Evolutionary conservation across 2,329 filamentous ascomycete species (phyloP).

Genomic region (Talaromyces sp.): DNA sequence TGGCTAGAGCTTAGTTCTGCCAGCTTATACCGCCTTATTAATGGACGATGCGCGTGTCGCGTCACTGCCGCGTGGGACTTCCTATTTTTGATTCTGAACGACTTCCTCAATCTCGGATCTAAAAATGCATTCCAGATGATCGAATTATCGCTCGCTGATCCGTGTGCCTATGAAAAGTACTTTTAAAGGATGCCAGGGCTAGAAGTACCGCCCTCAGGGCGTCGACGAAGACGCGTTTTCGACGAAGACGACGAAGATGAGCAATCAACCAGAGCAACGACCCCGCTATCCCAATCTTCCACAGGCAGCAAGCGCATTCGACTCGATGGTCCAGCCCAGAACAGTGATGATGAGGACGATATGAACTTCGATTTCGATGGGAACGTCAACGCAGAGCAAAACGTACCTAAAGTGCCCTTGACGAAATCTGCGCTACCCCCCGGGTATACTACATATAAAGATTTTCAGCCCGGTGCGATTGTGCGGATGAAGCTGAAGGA

Average conservation of each 20-base stretch:
- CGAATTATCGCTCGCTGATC: background rate
- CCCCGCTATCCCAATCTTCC: slow-evolving; percentile 26
- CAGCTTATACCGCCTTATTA: slow-evolving; percentile 4
- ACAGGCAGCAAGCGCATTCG: slow-evolving; percentile 34
- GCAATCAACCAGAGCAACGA: slow-evolving; percentile 19
- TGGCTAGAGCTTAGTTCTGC: slow-evolving; percentile 20
- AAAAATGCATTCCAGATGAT: background rate
- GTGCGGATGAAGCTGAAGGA: slow-evolving; percentile 80
- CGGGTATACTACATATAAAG: background rate
- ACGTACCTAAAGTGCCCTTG: background rate
- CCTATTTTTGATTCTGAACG: background rate
- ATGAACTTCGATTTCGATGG: slow-evolving; percentile 16
- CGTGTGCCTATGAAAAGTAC: background rate
- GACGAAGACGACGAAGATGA: slow-evolving; percentile 29
- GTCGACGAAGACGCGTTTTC: slow-evolving; percentile 28
- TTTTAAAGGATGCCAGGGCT: slow-evolving; percentile 7
- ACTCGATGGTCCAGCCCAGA: slow-evolving; percentile 25
- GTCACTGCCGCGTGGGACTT: slow-evolving; percentile 9
- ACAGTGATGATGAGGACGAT: slow-evolving; percentile 22
- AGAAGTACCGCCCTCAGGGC: slow-evolving; percentile 16
- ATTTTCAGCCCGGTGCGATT: slow-evolving; percentile 68
- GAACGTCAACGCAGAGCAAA: background rate
- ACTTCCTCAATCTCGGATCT: background rate
- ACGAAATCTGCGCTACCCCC: slow-evolving; percentile 13
- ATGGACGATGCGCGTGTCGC: slow-evolving; percentile 8